A percentile compares a stretch with the other conserved stretches of the same genome.
Conservation (phyloP, 2,329 filamentous ascomycete species). For the Pezicula carpinea region DNA sequence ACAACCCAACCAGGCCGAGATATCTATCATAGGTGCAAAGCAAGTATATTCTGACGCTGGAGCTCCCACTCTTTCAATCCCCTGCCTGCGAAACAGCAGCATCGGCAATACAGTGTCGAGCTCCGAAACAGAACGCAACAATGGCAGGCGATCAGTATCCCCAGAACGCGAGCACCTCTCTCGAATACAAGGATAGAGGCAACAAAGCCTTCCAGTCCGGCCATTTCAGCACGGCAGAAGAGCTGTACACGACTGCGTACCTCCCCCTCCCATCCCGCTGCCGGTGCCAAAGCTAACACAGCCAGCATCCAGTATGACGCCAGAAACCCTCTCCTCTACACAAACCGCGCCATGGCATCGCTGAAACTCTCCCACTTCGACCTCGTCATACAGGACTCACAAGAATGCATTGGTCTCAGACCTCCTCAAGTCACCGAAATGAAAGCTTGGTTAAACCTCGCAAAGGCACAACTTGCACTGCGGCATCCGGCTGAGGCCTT, state of each 20-base stretch:
- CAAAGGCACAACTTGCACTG: conserved; percentile 76
- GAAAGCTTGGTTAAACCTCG: conserved; percentile 81
- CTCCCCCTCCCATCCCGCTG: conserved; percentile 22
- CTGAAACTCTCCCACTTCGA: conserved; percentile 71
- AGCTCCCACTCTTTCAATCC: too few relatives aligned
- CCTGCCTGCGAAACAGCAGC: neutral
- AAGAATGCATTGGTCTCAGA: conserved; percentile 60
- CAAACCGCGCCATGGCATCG: conserved; percentile 82
- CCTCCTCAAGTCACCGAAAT: conserved; percentile 45
- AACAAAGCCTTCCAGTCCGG: conserved; percentile 55
- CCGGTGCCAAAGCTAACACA: conserved; percentile 1
- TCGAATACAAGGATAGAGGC: conserved; percentile 26
- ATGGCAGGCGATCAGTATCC: conserved; percentile 20
- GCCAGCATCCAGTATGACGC: conserved; percentile 71
- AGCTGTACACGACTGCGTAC: conserved; percentile 67
- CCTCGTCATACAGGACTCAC: conserved; percentile 72
- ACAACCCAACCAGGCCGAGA: neutral
- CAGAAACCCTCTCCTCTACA: conserved; percentile 74
- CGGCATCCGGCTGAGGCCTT: conserved; percentile 70
- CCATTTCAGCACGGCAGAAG: conserved; percentile 63
- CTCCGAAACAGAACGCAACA: neutral
- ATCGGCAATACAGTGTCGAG: too few relatives aligned
- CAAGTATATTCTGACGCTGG: neutral
- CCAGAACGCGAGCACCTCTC: conserved; percentile 15
- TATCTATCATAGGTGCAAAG: neutral